Evolutionary conservation across 768 basidiomycete species (phyloP).

Genomic region (Phanerochaete carnosa): DNA sequence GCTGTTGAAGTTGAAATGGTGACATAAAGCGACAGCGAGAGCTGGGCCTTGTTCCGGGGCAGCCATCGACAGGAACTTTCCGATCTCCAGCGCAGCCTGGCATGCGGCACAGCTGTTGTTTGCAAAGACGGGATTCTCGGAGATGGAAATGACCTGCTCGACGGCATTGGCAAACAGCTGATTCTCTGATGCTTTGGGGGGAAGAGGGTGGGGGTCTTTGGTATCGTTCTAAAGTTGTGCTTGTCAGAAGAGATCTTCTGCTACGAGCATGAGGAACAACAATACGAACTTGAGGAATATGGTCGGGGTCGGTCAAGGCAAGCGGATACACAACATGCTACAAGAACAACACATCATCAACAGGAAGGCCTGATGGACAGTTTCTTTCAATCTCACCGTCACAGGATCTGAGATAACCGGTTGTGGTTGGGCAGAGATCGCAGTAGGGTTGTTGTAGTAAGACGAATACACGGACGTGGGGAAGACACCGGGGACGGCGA

Average conservation of each 20-base stretch:
- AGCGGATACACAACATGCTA: conserved; percentile 59
- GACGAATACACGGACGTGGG: conserved; percentile 60
- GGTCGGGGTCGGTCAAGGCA: conserved; percentile 58
- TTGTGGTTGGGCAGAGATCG: conserved; percentile 69
- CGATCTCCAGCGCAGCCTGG: conserved; percentile 55
- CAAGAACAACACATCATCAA: background rate
- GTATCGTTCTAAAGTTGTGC: conserved; percentile 42
- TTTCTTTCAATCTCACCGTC: conserved; percentile 35
- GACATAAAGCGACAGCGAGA: conserved; percentile 58
- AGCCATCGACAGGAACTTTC: conserved; percentile 64
- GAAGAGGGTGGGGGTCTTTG: conserved; percentile 62
- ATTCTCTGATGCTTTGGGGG: conserved; percentile 47
- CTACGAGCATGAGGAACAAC: background rate
- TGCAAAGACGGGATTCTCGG: conserved; percentile 49
- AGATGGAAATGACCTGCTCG: conserved; percentile 54
- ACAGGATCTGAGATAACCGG: conserved; percentile 76
- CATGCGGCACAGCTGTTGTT: conserved; percentile 56
- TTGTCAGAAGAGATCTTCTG: background rate
- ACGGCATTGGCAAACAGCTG: conserved; percentile 50
- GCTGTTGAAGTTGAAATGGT: conserved; percentile 45
- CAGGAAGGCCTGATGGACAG: background rate
- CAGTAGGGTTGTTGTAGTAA: conserved; percentile 74
- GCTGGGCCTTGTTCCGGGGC: conserved; percentile 58
- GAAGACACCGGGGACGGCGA: conserved; percentile 59
- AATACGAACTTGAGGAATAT: conserved; percentile 44